Evolutionary conservation across 2,329 filamentous ascomycete species (phyloP), one percentile per base, ranked within the genome.

Genomic region (Curvularia lunata): DNA sequence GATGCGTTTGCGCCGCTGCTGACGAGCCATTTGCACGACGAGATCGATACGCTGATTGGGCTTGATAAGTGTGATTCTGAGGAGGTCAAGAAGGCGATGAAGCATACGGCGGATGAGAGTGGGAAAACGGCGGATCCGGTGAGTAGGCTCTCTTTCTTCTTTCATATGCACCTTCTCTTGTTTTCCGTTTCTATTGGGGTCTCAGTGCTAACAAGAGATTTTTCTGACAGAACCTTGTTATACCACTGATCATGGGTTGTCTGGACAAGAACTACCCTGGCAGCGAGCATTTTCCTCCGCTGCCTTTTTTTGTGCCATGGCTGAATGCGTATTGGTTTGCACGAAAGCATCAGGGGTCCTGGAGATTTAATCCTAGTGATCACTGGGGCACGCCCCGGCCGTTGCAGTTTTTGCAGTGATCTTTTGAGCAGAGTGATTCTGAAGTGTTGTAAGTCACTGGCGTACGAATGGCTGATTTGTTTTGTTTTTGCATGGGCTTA

Each of bases 361-460:
- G 74, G 76, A 58, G 69, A 38, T 78, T 76, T 57, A 73, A 73
- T 61, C 73, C 76, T 18, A 75, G 71, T 50, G 71, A 69, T 32
- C 62, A 68, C 12, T 75, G 68, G 68, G 70, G 75, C 8, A 64
- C 68, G 52, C 68, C 64, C 18, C 59, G 65, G 21, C 58, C 67
- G 37, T 41, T 74, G 55, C 46, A 58, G 2, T 63, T 65, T 38
- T 23, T 59, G 18, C 1, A 34, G 12, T 37, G 19, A 19, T 6
- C 8, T 30, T 19, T 9, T 16, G 8, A 5, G 27, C 16, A 4
- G 9, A 19, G 10, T 2, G 23, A 12, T 16, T 13, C 27, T 12
- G 21, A 12, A 30, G 48, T 37, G 23, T 23, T 23, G 37, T 12
- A 25, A 7, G 30, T 18, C n/a, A 8, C 3, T 25, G 34, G 30